Percentiles rank a stretch among this genome's conserved stretches.
Evolutionary conservation across 177 flowering plant genomes (phyloP).

Genomic region (Vitis hybrid): DNA sequence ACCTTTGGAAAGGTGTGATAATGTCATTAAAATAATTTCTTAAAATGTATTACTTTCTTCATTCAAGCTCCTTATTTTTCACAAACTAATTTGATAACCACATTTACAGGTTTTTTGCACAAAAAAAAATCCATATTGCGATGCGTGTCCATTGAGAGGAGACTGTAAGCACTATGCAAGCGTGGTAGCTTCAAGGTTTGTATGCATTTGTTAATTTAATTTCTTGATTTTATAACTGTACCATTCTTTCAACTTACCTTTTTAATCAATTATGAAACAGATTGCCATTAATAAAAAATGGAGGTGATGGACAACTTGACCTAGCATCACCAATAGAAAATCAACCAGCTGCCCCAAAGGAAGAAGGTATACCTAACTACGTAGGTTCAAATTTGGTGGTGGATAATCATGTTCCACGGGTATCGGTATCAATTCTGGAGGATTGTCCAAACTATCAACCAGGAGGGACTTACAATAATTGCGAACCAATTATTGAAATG

Average conservation of each 20-base stretch:
- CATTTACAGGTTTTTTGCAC: constrained; percentile 68
- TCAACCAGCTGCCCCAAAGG: constrained; percentile 40
- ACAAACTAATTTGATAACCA: not conserved
- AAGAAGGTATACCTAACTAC: constrained; percentile 36
- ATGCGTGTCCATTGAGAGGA: constrained; percentile 75
- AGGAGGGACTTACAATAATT: constrained; percentile 4
- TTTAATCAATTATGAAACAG: no score
- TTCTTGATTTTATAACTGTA: constrained; percentile 24
- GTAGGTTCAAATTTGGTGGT: constrained; percentile 8
- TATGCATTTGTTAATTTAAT: not conserved
- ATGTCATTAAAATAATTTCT: not conserved
- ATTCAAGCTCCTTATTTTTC: not conserved
- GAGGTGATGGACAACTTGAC: no score
- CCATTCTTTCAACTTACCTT: constrained; percentile 29
- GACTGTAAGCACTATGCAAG: constrained; percentile 80
- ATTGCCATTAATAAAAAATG: no score
- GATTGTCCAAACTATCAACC: constrained; percentile 2
- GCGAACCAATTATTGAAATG: constrained; percentile 40
- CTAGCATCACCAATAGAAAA: no score
- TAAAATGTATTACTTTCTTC: not conserved
- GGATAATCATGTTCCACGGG: constrained; percentile 3
- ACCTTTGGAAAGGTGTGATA: constrained; percentile 90
- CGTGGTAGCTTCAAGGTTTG: constrained; percentile 60
- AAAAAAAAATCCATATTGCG: constrained; percentile 75
- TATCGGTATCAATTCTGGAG: constrained; percentile 15